A percentile compares a stretch with the other conserved stretches of the same genome.
phyloP scores from a whole-genome alignment of 345 rosid genomes.

The Eucalyptus shirleyi region DNA sequence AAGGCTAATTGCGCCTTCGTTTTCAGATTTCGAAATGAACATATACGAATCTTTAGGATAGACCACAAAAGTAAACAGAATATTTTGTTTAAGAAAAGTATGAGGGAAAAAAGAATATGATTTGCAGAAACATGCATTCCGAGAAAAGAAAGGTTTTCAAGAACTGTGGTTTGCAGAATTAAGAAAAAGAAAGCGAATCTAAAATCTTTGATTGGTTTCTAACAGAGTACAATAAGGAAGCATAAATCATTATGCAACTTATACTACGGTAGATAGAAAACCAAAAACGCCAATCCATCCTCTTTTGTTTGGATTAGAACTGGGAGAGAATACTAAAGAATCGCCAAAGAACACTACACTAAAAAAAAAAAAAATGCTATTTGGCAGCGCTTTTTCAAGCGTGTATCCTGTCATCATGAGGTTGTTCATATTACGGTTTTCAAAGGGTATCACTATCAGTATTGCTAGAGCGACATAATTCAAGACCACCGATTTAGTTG shows the following conservation, averaged over 20 bases:
- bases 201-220: background rate
- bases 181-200: background rate
- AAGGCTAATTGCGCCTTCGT: background rate
- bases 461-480: too few relatives aligned
- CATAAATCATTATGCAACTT: background rate
- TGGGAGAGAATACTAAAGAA: too few relatives aligned
- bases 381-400: too few relatives aligned
- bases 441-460: too few relatives aligned
- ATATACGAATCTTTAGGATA: background rate
- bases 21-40: background rate
- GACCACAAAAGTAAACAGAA: background rate
- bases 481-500: too few relatives aligned
- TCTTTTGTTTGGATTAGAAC: too few relatives aligned
- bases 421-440: too few relatives aligned
- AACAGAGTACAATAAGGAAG: background rate
- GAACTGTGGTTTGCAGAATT: background rate
- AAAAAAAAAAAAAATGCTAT: too few relatives aligned
- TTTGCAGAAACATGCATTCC: background rate
- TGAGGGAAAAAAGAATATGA: background rate
- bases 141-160: background rate
- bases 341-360: too few relatives aligned
- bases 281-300: background rate
- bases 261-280: background rate
- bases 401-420: too few relatives aligned
- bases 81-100: background rate